A percentile compares a stretch with the other conserved stretches of the same genome.
phyloP scores from a whole-genome alignment of 257 asterid species.

The Solanum pennellii region DNA sequence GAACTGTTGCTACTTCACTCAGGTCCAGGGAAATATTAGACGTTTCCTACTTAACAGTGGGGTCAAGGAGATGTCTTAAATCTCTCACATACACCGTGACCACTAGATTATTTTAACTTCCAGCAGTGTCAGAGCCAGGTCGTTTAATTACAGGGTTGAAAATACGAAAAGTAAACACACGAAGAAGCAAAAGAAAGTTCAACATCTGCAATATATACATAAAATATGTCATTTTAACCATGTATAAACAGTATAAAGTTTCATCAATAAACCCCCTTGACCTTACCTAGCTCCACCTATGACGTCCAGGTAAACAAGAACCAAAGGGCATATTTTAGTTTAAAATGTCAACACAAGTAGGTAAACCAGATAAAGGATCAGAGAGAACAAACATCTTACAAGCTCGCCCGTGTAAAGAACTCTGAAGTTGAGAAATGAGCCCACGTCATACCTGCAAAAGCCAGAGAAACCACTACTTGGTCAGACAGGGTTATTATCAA shows the following conservation, averaged over 20 bases:
- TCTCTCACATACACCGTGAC: background rate
- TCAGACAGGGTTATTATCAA: background rate
- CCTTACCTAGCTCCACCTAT: background rate
- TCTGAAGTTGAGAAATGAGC: conserved; percentile 58
- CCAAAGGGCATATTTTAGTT: background rate
- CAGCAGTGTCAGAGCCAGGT: background rate
- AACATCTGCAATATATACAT: background rate
- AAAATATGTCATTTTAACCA: background rate
- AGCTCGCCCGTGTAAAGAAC: conserved; percentile 49
- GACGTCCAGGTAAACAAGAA: background rate
- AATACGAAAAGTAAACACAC: background rate
- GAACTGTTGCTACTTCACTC: too few relatives aligned
- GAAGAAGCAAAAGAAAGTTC: background rate
- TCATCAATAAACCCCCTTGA: background rate
- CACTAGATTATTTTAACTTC: background rate
- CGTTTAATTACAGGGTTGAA: background rate
- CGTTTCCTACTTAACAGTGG: background rate
- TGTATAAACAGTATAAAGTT: background rate
- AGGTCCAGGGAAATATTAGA: too few relatives aligned
- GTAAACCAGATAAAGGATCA: background rate
- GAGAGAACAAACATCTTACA: conserved; percentile 32
- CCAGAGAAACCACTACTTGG: conserved; percentile 5
- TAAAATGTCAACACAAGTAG: background rate
- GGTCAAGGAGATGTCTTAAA: background rate
- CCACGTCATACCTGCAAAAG: conserved; percentile 77